Conservation (phyloP, 1,139 yeast genomes). For the Suhomyces panamericanus region DNA sequence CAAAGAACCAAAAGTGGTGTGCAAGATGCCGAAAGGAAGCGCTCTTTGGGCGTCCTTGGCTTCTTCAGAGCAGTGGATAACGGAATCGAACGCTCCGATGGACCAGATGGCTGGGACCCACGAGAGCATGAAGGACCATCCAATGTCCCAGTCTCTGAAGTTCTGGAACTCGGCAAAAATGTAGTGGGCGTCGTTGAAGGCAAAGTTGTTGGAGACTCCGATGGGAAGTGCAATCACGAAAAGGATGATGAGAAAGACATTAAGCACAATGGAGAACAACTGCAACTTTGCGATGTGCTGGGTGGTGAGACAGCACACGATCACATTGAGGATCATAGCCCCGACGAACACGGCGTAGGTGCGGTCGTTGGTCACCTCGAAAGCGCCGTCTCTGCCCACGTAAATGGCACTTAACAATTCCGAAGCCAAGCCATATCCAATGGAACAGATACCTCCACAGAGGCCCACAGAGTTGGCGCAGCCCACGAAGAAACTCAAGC, state of each 20-base stretch:
- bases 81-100: conserved; percentile 34
- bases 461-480: conserved; percentile 39
- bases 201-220: conserved; percentile 37
- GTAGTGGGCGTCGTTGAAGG: conserved; percentile 39
- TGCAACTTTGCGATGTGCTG: conserved; percentile 50
- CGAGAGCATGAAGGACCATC: conserved; percentile 49
- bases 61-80: conserved; percentile 35
- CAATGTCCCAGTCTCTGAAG: conserved; percentile 57
- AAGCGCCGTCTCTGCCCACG: conserved; percentile 33
- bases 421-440: conserved; percentile 40
- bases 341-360: conserved; percentile 41
- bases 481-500: conserved; percentile 37
- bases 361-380: conserved; percentile 32
- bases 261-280: conserved; percentile 56
- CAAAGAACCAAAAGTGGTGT: conserved; percentile 50
- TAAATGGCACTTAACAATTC: conserved; percentile 39
- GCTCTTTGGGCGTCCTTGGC: conserved; percentile 29
- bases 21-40: conserved; percentile 38
- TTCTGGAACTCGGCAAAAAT: conserved; percentile 56
- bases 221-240: conserved; percentile 70
- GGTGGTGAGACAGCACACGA: conserved; percentile 34
- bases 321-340: conserved; percentile 28
- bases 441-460: conserved; percentile 40
- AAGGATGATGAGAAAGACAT: conserved; percentile 53
- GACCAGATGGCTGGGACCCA: conserved; percentile 39